Percentiles rank a stretch among this genome's conserved stretches.
These are phyloP conservation scores for Echinochloa phyllopogon DNA, from an alignment of 176 grass and related monocot genomes.

Conservation along the genomic window DNA sequence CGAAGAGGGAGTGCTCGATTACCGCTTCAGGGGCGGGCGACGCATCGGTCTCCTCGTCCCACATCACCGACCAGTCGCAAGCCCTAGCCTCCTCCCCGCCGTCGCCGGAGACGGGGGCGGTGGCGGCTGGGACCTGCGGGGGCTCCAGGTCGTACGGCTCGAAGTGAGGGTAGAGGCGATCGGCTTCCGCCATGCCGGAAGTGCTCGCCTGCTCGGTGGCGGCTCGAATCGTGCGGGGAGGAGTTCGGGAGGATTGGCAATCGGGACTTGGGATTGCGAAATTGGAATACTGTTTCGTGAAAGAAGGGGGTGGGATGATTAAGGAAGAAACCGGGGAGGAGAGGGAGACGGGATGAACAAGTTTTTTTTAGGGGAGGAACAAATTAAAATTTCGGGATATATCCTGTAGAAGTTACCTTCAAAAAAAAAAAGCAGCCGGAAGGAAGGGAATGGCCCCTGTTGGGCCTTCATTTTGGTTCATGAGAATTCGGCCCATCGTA, in stretches of 20 bases:
- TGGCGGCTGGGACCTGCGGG: conserved; percentile 6
- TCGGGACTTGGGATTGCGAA: background rate
- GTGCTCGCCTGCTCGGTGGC: background rate
- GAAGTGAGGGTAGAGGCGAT: conserved; percentile 46
- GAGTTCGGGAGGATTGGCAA: conserved; percentile 2
- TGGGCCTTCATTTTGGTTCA: too few species aligned
- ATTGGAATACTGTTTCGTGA: conserved; percentile 29
- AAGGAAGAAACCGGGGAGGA: background rate
- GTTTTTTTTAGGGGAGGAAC: conserved; percentile 3
- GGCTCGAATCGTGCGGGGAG: background rate
- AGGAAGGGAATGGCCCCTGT: too few species aligned
- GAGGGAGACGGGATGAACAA: conserved; percentile 34
- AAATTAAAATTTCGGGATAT: conserved; percentile 27
- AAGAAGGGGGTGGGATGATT: background rate
- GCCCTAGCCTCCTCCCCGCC: conserved; percentile 22
- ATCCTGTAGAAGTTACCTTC: too few species aligned
- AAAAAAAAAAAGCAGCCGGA: too few species aligned
- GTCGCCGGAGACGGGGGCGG: too few species aligned
- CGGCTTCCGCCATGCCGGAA: conserved; percentile 31
- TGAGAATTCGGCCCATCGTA: too few species aligned
- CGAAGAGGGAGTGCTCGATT: background rate
- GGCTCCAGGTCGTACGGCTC: conserved; percentile 47
- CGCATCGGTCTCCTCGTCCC: conserved; percentile 46
- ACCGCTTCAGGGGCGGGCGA: conserved; percentile 13
- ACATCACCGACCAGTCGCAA: conserved; percentile 38